Base-by-base conservation (phyloP, 2,329 filamentous ascomycete genomes). In the Corynespora cassiicola region DNA sequence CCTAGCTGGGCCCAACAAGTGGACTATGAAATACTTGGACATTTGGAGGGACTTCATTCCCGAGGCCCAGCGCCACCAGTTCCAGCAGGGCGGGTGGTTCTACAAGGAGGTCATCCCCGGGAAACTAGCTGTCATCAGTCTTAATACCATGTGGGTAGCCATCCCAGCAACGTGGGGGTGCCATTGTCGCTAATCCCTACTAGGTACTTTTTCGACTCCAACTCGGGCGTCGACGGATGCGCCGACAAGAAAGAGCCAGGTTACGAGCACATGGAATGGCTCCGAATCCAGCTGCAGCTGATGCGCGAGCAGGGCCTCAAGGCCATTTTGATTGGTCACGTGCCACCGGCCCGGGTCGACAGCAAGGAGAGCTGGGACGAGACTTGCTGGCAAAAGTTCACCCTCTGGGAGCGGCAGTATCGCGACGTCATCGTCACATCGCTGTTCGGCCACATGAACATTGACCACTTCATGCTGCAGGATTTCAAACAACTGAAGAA, bases 311-410 rank as follows among this genome's bases (percentile, higher is more conserved):
- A 89, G 35, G 86, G 88, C 27, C 90, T 96, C 84, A 97, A 97
- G 72, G 94, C 87, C 10, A 96, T 99, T 35, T 72, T 99, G 36
- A 95, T 88, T 56, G 92, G 94, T 2, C 94, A 99, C 68, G 90
- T 99, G 4, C 91, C 94, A 2, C 94, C 94, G 0, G 92, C 91
- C 1, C 79, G 91, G 45, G 94, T 91, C 2, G 79, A 83, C 22
- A 86, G 84, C 70, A 97, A 97, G 75, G 81, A 83, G 58, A 84
- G 83, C 46, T 99, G 94, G 94, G 90, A 96, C 52, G 92, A 97
- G 75, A 90, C 88, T 0, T 99, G 94, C 72, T 99, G 92, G 91
- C 92, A 96, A 66, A 96, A 95, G 65, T 99, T 96, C 69, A 87
- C 90, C 0, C 73, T 97, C 4, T 97, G 91, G 90, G 73, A 92